Evolutionary conservation across 495 filamentous ascomycete genomes (phyloP).

Genomic region (Choiromyces venosus): DNA sequence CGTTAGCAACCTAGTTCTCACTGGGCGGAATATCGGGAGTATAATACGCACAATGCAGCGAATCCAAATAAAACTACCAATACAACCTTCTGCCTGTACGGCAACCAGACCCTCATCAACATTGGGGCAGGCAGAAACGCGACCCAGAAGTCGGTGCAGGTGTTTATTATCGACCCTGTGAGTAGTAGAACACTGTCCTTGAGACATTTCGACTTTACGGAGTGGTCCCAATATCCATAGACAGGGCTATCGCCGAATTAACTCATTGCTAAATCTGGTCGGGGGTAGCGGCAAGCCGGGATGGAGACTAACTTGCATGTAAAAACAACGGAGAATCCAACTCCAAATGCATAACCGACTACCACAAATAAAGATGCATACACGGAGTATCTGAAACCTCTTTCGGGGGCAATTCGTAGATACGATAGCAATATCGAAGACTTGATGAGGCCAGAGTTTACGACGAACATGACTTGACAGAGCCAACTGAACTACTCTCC

Average conservation of each 20-base stretch:
- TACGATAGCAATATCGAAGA: not conserved
- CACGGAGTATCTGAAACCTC: not conserved
- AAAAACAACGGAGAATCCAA: not conserved
- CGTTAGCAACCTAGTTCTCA: not conserved
- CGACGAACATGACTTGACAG: not conserved
- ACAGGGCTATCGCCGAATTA: not conserved
- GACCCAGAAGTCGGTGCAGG: not conserved
- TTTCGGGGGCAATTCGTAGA: not conserved
- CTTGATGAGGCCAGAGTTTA: not conserved
- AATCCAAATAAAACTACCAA: not conserved
- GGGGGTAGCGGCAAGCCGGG: not conserved
- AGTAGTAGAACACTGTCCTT: not conserved
- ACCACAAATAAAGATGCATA: not conserved
- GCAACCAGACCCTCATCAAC: not conserved
- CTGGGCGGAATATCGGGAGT: not conserved
- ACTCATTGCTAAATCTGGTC: not conserved
- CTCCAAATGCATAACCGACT: not conserved
- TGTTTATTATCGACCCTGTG: not conserved
- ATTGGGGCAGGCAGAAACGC: not conserved
- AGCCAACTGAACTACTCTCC: not conserved
- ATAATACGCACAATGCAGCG: not conserved
- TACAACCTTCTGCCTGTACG: not conserved
- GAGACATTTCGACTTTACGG: not conserved
- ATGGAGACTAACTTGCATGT: not conserved
- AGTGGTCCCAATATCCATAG: not conserved